Percentiles rank a stretch among this genome's conserved stretches.
Conservation (phyloP, 805 yeast species). For the Saturnispora diversa region DNA sequence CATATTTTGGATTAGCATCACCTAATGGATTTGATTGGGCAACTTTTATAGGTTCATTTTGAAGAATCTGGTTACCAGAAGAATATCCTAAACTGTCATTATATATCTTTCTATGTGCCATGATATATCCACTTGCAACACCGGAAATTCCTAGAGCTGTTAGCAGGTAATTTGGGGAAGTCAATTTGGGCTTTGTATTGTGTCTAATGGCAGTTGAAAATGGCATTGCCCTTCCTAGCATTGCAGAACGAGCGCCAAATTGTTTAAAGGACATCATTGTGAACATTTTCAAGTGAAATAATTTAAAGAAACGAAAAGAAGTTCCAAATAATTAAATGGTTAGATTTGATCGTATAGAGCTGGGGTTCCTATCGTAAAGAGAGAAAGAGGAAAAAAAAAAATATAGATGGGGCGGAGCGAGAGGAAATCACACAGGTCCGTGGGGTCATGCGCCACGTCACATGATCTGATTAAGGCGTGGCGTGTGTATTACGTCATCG, state of each 20-base stretch:
- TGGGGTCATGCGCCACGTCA: no score
- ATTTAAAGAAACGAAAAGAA: background rate
- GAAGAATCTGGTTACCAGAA: no score
- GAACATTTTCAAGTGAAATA: background rate
- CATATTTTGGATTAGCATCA: slow-evolving; percentile 20
- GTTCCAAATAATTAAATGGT: no score
- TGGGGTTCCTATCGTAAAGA: no score
- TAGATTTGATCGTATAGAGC: no score
- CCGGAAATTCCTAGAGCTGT: slow-evolving; percentile 19
- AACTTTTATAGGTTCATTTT: no score
- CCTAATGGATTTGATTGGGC: background rate
- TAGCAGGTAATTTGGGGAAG: slow-evolving; percentile 13
- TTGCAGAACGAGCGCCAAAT: background rate
- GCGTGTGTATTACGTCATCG: no score
- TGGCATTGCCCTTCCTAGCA: background rate
- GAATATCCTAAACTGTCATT: no score
- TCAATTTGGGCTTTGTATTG: background rate
- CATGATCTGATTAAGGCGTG: no score
- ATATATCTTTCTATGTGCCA: slow-evolving; percentile 16
- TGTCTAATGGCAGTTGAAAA: background rate
- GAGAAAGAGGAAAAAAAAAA: no score
- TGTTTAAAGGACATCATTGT: background rate
- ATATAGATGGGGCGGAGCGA: no score
- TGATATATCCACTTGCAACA: slow-evolving; percentile 15
- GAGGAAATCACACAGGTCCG: no score